Base-by-base conservation (phyloP, 768 basidiomycete genomes). In the Scleroderma citrinum region DNA sequence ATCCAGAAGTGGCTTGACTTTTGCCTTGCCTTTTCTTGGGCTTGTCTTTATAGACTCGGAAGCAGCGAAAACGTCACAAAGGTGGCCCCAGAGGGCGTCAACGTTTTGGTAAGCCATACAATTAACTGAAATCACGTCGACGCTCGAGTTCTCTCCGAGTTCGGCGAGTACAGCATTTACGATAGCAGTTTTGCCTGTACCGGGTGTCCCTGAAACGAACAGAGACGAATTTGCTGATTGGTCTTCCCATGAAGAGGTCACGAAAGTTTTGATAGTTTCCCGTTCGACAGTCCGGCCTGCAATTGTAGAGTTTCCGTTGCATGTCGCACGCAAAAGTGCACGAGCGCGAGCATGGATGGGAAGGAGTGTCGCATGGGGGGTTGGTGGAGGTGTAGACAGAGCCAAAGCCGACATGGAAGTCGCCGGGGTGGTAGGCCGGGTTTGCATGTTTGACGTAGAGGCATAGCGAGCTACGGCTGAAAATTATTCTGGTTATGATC, bases 201-300 rank as follows among this genome's bases (percentile, higher is more conserved):
- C 95, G 3, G 93, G 92, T 2, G 91, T 81, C 8, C 95, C 95
- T 8, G 93, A 94, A 46, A 97, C 83, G 65, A 94, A 97, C 50
- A 95, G 73, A 37, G 79, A 75, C 10, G 79, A 71, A 23, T 68
- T 60, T 20, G 52, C 46, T 4, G 52, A 51, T 21, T 57, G 58
- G 39, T 64, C 49, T 24, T 67, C 62, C 20, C 80, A 60, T 60
- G 86, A 84, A 5, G 76, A 70, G 19, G 68, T 59, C 56, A 91
- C 62, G 67, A 91, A 92, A 11, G 72, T 62, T 17, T 69, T 63
- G 59, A 92, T 81, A 13, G 63, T 62, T 16, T 69, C 71, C 53
- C 80, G 82, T 65, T 92, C 87, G 0, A 63, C 52, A 24, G 80
- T 75, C 55, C 90, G 86, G 35, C 89, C 89, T 34, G 84, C 75